These are phyloP conservation scores for Coniochaeta ligniaria DNA, from an alignment of 2,329 filamentous ascomycete genomes.

Conservation along the genomic window DNA sequence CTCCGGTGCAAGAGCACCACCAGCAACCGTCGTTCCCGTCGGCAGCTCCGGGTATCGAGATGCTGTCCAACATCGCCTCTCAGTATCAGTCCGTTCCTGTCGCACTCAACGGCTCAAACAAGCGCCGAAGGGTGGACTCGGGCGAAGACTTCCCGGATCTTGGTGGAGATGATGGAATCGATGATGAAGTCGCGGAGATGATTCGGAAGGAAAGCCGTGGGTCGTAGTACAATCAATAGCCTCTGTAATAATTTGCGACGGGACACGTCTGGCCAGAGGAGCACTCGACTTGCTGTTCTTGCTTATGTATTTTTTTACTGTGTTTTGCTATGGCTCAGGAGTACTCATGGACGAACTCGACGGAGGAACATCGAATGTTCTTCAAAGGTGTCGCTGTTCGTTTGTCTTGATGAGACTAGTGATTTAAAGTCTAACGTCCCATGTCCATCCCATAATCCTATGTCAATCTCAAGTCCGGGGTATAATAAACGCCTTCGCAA, in stretches of 20 bases:
- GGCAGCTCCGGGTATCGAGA: constrained; percentile 28
- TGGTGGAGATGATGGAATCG: constrained; percentile 47
- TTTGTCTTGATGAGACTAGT: not conserved
- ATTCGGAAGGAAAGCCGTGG: constrained; percentile 30
- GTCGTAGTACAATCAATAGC: not conserved
- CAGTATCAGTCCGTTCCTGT: constrained; percentile 43
- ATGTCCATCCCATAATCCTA: not conserved
- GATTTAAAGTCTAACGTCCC: not conserved
- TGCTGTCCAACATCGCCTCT: constrained; percentile 30
- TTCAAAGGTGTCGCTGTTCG: not conserved
- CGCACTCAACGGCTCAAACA: constrained; percentile 46
- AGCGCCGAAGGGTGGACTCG: constrained; percentile 47
- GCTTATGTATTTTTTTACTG: not conserved
- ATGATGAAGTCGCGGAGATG: constrained; percentile 50
- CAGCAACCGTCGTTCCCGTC: constrained; percentile 11
- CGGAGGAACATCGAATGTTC: not conserved
- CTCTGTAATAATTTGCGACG: not conserved
- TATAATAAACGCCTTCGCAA: constrained; percentile 2
- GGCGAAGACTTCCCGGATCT: constrained; percentile 45
- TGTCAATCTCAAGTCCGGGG: not conserved
- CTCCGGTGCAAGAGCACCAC: constrained; percentile 14
- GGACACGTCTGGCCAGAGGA: not conserved
- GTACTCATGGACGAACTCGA: not conserved
- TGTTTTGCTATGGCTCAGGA: not conserved
- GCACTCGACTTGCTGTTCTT: not conserved